Evolutionary conservation across 805 yeast species (phyloP).

Genomic region (Saccharomyces paradoxus): DNA sequence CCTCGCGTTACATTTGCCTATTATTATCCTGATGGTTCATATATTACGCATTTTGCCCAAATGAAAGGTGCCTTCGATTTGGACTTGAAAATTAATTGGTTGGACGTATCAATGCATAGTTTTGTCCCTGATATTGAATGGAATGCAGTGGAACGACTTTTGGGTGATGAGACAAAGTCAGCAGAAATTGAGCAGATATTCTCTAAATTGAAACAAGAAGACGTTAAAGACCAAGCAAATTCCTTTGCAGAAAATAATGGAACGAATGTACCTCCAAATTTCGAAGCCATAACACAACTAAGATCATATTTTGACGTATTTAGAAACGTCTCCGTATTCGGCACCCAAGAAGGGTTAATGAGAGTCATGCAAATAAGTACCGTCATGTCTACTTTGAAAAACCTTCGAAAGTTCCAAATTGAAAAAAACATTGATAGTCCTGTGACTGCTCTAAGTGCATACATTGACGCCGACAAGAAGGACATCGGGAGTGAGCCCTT

Average conservation of each 20-base stretch:
- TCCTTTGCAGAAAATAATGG: background rate
- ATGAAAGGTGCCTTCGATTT: constrained; percentile 55
- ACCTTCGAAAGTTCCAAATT: constrained; percentile 32
- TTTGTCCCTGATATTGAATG: constrained; percentile 40
- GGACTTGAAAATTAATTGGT: constrained; percentile 59
- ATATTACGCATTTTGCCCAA: constrained; percentile 53
- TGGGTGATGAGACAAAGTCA: constrained; percentile 25
- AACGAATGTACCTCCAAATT: constrained; percentile 4
- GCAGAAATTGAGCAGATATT: constrained; percentile 8
- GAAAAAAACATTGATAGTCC: constrained; percentile 45
- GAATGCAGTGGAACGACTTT: constrained; percentile 37
- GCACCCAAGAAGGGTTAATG: constrained; percentile 58
- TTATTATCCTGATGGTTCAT: constrained; percentile 63
- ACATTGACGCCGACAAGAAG: constrained; percentile 16
- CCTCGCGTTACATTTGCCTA: constrained; percentile 41
- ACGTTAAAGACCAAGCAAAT: constrained; percentile 1
- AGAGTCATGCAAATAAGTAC: constrained; percentile 69
- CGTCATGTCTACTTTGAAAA: constrained; percentile 63
- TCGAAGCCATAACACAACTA: constrained; percentile 23
- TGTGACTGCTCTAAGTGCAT: constrained; percentile 42
- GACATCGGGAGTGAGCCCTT: background rate
- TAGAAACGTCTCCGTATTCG: constrained; percentile 45
- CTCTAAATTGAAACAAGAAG: constrained; percentile 6
- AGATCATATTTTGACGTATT: constrained; percentile 39
- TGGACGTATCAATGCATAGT: constrained; percentile 49